These are phyloP conservation scores for Rubus parviflorus DNA, from an alignment of 306 rosid genomes.

Conservation along the genomic window DNA sequence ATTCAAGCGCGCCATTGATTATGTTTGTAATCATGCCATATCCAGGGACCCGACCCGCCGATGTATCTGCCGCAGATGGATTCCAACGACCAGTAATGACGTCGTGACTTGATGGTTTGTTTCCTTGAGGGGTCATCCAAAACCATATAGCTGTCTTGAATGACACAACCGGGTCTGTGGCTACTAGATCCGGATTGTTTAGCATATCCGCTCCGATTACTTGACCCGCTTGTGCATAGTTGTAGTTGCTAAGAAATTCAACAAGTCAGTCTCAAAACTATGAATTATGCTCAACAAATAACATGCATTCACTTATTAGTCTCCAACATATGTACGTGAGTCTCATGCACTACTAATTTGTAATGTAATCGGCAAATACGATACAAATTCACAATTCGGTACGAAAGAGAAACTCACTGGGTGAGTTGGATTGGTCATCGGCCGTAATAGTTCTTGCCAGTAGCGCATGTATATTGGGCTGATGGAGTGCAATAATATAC, in stretches of 20 bases:
- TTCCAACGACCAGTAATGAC: conserved; percentile 51
- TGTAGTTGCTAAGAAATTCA: conserved; percentile 43
- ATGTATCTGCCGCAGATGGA: conserved; percentile 41
- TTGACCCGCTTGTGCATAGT: conserved; percentile 53
- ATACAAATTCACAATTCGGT: not conserved
- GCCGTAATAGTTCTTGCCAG: conserved; percentile 51
- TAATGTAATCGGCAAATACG: not conserved
- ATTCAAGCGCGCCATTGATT: conserved; percentile 57
- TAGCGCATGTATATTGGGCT: conserved; percentile 41
- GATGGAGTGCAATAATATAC: conserved; percentile 29
- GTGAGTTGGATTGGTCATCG: conserved; percentile 64
- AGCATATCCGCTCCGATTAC: conserved; percentile 50
- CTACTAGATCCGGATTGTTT: conserved; percentile 59
- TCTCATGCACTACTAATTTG: not conserved
- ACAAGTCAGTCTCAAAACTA: not conserved
- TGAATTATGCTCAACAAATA: not conserved
- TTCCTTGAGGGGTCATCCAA: conserved; percentile 66
- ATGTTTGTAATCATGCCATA: conserved; percentile 58
- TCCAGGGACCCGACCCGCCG: conserved; percentile 47
- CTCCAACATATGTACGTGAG: not conserved
- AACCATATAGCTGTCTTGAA: conserved; percentile 77
- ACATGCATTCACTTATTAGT: not conserved
- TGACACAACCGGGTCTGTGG: conserved; percentile 42
- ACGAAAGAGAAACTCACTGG: conserved; percentile 20
- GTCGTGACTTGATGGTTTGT: conserved; percentile 63